These are phyloP conservation scores for Tuber brumale DNA, from an alignment of 495 filamentous ascomycete genomes.

Conservation along the genomic window DNA sequence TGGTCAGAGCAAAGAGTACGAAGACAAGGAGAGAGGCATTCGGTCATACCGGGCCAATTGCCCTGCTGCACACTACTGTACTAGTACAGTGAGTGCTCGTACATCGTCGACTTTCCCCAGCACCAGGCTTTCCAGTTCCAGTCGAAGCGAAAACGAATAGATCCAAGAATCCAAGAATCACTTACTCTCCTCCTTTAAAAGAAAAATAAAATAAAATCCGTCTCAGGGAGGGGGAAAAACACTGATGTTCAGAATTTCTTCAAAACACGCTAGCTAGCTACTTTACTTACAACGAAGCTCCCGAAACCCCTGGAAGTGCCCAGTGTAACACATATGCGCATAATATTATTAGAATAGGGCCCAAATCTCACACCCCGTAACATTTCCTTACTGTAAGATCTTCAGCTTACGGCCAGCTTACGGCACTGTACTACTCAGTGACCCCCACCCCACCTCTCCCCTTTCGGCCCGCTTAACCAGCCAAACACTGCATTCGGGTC, in stretches of 20 bases:
- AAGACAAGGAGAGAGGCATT: background rate
- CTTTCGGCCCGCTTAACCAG: background rate
- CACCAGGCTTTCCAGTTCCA: background rate
- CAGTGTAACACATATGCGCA: background rate
- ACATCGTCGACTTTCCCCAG: background rate
- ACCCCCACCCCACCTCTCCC: background rate
- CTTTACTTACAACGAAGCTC: no score
- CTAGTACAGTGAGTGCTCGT: no score
- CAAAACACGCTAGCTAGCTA: background rate
- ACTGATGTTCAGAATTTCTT: background rate
- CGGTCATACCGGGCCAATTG: background rate
- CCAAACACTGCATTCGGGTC: background rate
- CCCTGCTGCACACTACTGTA: background rate
- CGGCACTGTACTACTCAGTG: background rate
- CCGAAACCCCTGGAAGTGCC: background rate
- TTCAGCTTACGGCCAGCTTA: background rate
- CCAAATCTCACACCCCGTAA: background rate
- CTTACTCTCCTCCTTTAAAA: background rate
- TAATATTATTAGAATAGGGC: background rate
- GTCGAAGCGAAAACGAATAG: background rate
- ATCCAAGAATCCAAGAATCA: background rate
- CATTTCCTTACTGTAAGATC: background rate
- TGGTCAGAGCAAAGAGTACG: background rate
- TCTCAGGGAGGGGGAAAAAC: background rate
- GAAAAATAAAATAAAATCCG: background rate